Base-by-base conservation (phyloP, 164 flowering plant species). In the Umbilicus rupestris region DNA sequence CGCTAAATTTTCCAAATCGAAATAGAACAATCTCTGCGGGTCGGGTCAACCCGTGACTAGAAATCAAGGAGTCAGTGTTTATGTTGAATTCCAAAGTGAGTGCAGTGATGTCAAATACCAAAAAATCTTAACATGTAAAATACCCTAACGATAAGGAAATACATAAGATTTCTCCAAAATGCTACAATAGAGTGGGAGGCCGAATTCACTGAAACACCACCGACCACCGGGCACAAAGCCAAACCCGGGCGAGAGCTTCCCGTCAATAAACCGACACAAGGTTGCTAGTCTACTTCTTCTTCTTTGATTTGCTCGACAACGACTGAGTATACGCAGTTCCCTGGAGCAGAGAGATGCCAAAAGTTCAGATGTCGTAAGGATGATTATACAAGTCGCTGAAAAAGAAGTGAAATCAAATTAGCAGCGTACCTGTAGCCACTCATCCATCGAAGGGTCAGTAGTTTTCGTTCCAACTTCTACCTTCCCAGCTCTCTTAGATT, bases 401-500 rank as follows among this genome's bases (percentile, higher is more conserved):
- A 5, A 28, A 26, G 16, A 28, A 3, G 14, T 12, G 19, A 26
- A 29, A 30, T 49, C 0, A 39, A 69, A 20, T 24, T 24, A 49
- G 42, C 30, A 24, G 28, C 57, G 10, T 42, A 90, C 97, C 94
- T 93, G 79, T 69, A 93, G 83, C 96, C 98, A 90, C 75, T 93
- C 98, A 73, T 93, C 98, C 80, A 83, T 67, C 5, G 94, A 86
- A 46, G 87, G 84, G 79, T 90, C 94, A 22, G 77, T 80, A 64
- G 85, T 75, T 42, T 72, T 77, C 46, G 98, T 88, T 68, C 98
- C 97, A 68, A 90, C 90, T 81, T 93, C 98, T 66, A 93, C 97
- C 86, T 88, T 90, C 3, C 88, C 79, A 19, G 84, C 83, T 78
- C 78, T 87, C 84, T 93, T 93, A 22, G 90, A 81, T 93, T 93